phyloP scores from a whole-genome alignment of 108 stramenopile genomes.

The Cylindrotheca closterium region DNA sequence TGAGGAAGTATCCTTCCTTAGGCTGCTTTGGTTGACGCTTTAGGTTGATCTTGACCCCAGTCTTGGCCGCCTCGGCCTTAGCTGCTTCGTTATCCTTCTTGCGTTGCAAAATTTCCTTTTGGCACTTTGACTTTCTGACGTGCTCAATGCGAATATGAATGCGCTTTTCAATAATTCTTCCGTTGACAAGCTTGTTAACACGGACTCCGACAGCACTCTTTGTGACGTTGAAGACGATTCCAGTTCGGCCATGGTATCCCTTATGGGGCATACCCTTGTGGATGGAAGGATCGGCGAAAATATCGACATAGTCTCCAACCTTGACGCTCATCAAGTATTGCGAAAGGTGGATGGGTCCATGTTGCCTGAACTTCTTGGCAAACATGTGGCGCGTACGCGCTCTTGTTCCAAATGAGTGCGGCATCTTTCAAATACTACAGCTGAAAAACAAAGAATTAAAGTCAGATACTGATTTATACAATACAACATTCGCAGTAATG shows the following conservation, averaged over 20 bases:
- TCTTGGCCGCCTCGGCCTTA: slow-evolving; percentile 84
- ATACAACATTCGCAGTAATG: background rate
- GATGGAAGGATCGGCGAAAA: slow-evolving; percentile 96
- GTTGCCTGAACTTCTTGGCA: slow-evolving; percentile 94
- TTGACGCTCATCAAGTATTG: slow-evolving; percentile 89
- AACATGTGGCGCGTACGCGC: slow-evolving; percentile 99
- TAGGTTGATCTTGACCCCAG: slow-evolving; percentile 81
- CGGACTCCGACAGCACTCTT: slow-evolving; percentile 95
- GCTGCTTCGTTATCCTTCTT: slow-evolving; percentile 76
- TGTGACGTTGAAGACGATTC: slow-evolving; percentile 99
- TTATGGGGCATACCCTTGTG: slow-evolving; percentile 99
- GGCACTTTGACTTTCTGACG: slow-evolving; percentile 94
- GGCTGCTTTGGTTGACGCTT: slow-evolving; percentile 96
- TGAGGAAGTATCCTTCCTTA: slow-evolving; percentile 91
- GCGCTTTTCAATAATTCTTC: slow-evolving; percentile 97
- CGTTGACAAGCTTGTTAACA: slow-evolving; percentile 98
- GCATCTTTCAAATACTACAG: slow-evolving; percentile 88
- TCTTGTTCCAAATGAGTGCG: slow-evolving; percentile 95
- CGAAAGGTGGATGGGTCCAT: slow-evolving; percentile 89
- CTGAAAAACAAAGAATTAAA: slow-evolving; percentile 1
- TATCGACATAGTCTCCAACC: slow-evolving; percentile 99
- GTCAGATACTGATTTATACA: background rate
- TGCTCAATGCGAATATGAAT: slow-evolving; percentile 99
- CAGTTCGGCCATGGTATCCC: slow-evolving; percentile 99
- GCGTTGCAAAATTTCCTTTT: slow-evolving; percentile 88